A percentile compares a stretch with the other conserved stretches of the same genome.
Evolutionary conservation across 176 grass and related monocot species (phyloP).

Genomic region (Avena sativa): DNA sequence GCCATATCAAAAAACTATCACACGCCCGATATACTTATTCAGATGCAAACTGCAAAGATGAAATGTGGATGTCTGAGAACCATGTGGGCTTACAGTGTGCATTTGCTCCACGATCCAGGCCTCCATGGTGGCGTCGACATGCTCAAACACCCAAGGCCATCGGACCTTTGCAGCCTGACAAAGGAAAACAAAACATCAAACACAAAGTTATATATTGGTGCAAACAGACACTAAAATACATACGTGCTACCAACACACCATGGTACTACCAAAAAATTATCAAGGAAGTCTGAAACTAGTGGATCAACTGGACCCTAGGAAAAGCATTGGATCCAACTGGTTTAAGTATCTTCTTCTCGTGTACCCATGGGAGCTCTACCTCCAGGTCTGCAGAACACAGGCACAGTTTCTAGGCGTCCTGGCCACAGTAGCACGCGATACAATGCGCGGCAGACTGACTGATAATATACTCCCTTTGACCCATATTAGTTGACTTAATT

Average conservation of each 20-base stretch:
- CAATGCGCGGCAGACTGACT: neutral
- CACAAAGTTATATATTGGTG: neutral
- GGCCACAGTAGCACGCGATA: neutral
- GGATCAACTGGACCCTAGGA: too few relatives aligned
- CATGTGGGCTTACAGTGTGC: slow-evolving; percentile 62
- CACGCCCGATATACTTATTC: neutral
- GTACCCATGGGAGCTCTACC: neutral
- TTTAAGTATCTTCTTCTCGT: too few relatives aligned
- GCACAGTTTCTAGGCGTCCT: neutral
- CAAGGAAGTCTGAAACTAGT: too few relatives aligned
- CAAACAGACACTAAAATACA: neutral
- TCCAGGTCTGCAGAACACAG: neutral
- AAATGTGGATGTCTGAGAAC: neutral
- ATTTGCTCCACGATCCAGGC: slow-evolving; percentile 91
- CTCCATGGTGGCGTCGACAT: slow-evolving; percentile 63
- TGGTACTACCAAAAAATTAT: too few relatives aligned
- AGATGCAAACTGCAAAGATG: neutral
- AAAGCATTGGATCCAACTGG: too few relatives aligned
- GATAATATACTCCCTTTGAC: neutral
- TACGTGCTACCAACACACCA: neutral
- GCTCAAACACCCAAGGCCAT: slow-evolving; percentile 76
- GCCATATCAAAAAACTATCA: neutral
- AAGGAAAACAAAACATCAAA: neutral
- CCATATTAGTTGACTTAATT: too few relatives aligned
- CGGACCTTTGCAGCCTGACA: slow-evolving; percentile 84